Evolutionary conservation across 2,329 filamentous ascomycete species (phyloP).

Genomic region (Colletotrichum sidae): DNA sequence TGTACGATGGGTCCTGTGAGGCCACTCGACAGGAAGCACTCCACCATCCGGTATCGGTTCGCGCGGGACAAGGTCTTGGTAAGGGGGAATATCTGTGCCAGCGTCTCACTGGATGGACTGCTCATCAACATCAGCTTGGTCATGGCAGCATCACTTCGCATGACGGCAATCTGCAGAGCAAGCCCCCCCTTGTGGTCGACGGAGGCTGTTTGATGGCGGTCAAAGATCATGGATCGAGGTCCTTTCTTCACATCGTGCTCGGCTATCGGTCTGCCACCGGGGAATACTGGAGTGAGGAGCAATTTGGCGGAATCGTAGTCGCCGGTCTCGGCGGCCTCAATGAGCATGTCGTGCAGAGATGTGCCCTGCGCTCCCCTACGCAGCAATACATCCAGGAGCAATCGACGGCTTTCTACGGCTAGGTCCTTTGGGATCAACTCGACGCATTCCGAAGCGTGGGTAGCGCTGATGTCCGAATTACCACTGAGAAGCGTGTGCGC

Average conservation of each 20-base stretch:
- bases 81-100: constrained; percentile 61
- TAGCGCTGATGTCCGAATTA: constrained; percentile 54
- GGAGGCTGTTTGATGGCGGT: constrained; percentile 63
- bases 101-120: constrained; percentile 59
- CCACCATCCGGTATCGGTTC: constrained; percentile 61
- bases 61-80: constrained; percentile 55
- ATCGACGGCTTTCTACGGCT: constrained; percentile 56
- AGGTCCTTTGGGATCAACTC: constrained; percentile 60
- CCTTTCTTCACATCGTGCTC: constrained; percentile 35
- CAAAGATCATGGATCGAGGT: constrained; percentile 47
- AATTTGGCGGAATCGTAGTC: constrained; percentile 61
- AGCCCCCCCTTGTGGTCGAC: constrained; percentile 64
- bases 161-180: constrained; percentile 62
- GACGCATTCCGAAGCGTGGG: constrained; percentile 63
- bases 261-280: constrained; percentile 44
- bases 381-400: constrained; percentile 59
- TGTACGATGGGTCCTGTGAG: constrained; percentile 60
- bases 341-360: constrained; percentile 60
- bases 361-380: constrained; percentile 62
- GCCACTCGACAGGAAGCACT: constrained; percentile 62
- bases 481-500: constrained; percentile 60
- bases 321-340: constrained; percentile 60
- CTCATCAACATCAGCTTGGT: constrained; percentile 58
- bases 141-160: constrained; percentile 57
- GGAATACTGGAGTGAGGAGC: constrained; percentile 62